Percentiles rank a stretch among this genome's conserved stretches.
Evolutionary conservation across 805 yeast species (phyloP).

Genomic region (Barnettozyma populi): DNA sequence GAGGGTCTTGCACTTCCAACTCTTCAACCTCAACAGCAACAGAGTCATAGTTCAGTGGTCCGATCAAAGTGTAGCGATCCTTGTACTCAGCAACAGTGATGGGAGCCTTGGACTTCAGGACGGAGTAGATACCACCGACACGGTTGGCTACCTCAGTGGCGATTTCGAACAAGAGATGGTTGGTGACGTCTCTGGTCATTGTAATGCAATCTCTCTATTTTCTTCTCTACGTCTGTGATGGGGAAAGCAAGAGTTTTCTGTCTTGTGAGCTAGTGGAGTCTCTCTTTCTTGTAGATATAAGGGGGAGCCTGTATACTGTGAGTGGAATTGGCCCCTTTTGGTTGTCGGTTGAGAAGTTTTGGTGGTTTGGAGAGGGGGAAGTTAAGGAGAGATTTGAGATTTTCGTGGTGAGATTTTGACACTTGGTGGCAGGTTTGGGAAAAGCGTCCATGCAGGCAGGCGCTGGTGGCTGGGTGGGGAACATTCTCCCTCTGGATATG

Average conservation of each 20-base stretch:
- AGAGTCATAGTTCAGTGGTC: slow-evolving; percentile 72
- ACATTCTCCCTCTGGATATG: background rate
- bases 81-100: slow-evolving; percentile 91
- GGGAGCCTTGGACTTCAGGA: slow-evolving; percentile 92
- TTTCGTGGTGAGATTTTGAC: background rate
- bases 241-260: background rate
- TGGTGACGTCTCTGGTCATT: slow-evolving; percentile 80
- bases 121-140: slow-evolving; percentile 97
- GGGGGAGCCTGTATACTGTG: background rate
- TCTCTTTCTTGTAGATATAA: background rate
- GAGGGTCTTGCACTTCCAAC: slow-evolving; percentile 49
- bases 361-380: background rate
- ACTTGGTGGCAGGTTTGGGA: background rate
- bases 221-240: background rate
- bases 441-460: background rate
- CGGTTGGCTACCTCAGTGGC: slow-evolving; percentile 98
- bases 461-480: background rate
- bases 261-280: background rate
- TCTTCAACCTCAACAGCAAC: slow-evolving; percentile 83
- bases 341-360: background rate
- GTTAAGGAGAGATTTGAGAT: background rate
- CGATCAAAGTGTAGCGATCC: slow-evolving; percentile 78
- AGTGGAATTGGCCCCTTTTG: background rate
- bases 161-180: slow-evolving; percentile 84
- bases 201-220: background rate